Evolutionary conservation across 1,139 yeast genomes (phyloP).

Genomic region (Schizosaccharomyces versatilis): DNA sequence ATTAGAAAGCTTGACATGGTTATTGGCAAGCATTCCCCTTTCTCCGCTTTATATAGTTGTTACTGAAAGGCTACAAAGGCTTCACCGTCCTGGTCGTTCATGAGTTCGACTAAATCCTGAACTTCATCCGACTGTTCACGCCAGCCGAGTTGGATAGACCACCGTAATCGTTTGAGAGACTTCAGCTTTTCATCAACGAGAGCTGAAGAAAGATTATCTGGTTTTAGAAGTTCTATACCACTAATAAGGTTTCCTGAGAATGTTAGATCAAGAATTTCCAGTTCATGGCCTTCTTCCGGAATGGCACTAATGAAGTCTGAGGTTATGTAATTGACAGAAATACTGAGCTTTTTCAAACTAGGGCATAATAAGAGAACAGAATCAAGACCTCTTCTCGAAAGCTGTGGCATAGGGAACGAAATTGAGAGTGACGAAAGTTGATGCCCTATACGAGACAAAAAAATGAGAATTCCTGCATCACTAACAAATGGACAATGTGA

Average conservation of each 20-base stretch:
- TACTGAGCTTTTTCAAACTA: slow-evolving; percentile 34
- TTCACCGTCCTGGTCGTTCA: slow-evolving; percentile 12
- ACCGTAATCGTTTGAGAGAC: slow-evolving; percentile 34
- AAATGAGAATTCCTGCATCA: slow-evolving; percentile 35
- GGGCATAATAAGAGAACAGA: slow-evolving; percentile 56
- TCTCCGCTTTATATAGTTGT: background rate
- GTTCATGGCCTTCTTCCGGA: slow-evolving; percentile 27
- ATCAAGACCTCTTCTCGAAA: slow-evolving; percentile 45
- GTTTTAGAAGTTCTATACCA: slow-evolving; percentile 39
- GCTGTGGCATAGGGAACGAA: slow-evolving; percentile 72
- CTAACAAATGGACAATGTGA: slow-evolving; percentile 68
- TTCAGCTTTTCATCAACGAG: slow-evolving; percentile 60
- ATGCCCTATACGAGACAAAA: slow-evolving; percentile 40
- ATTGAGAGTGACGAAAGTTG: slow-evolving; percentile 41
- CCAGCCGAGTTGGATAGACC: slow-evolving; percentile 77
- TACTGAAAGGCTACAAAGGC: background rate
- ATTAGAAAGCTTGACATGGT: no score
- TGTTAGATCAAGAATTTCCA: slow-evolving; percentile 45
- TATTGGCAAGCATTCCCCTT: no score
- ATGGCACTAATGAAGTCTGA: slow-evolving; percentile 20
- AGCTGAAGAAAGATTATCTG: slow-evolving; percentile 73
- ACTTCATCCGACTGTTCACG: slow-evolving; percentile 53
- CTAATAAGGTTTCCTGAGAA: slow-evolving; percentile 52
- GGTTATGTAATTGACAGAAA: slow-evolving; percentile 68
- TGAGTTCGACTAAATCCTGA: slow-evolving; percentile 29